Base-by-base conservation (phyloP, 2,329 filamentous ascomycete species). In the Aureobasidium sp. region DNA sequence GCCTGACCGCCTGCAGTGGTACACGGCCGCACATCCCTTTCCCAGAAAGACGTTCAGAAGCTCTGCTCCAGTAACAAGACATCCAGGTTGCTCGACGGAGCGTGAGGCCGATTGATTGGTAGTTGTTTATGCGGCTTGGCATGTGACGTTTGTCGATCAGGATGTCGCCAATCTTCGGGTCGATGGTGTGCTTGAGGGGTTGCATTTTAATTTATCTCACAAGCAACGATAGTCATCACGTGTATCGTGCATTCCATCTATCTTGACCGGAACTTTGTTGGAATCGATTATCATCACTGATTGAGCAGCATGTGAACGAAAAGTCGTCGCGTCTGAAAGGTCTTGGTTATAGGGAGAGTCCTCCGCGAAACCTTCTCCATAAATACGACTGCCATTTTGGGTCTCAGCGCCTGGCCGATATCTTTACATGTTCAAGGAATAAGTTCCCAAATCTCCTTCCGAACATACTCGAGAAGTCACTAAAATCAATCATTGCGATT, bases 81-180 rank as follows among this genome's bases (percentile, higher is more conserved):
- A 27, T 26, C 13, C 4, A n/a, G 3, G 2, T 27, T 8, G 27
- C 41, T 46, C 20, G 32, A 26, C 34, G 46, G 27, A 41, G 44
- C 56, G 50, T 42, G 46, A 12, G 23, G 15, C 29, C 27, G 34
- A 37, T 50, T 59, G 56, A 59, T 59, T 59, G 56, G 56, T 34
- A 32, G 42, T 2, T 2, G 13, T 9, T 26, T 23, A 39, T 23
- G 20, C n/a, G 17, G 9, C 56, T 50, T 48, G 44, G 34, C 56
- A 50, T 50, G 56, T 41, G 46, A 59, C 34, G 42, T 47, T 48
- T 59, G 56, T 32, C 56, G 56, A 59, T 59, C 56, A 15, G n/a
- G 9, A 46, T 58, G 32, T 58, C 55, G 55, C 42, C 15, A 59
- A 36, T n/a, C 17, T 13, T 23, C 15, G 23, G 41, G n/a, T 29